Base-by-base conservation (phyloP, 164 flowering plant species). In the Umbilicus rupestris region DNA sequence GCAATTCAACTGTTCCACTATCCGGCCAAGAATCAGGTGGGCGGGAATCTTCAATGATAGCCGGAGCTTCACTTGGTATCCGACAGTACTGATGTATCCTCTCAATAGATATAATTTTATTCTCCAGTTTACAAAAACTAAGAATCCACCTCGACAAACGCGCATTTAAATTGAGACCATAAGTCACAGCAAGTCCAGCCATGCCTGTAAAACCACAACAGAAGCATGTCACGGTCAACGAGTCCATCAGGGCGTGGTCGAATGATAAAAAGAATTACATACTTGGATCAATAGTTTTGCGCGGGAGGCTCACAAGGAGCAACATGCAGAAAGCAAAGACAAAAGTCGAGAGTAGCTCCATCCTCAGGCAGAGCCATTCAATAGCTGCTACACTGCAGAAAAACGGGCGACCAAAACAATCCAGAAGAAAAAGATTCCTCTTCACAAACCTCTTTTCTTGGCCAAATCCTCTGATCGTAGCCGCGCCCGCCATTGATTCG, bases 101-200 rank as follows among this genome's bases (percentile, higher is more conserved):
- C 67, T 95, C 99, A 31, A 95, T 87, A 45, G 99, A 95, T 64
- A 95, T 92, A 73, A 95, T 95, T 72, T 93, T 93, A 77, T 91
- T 93, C 76, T 93, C 99, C 65, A 94, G 96, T 76, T 94, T 92
- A 80, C 99, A 94, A 74, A 94, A 92, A 79, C 97, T 92, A 45
- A 92, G 93, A 70, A 94, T 94, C 97, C 97, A 92, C 50, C 99
- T 78, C 33, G 99, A 92, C 62, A 92, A 72, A 17, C 97, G 96
- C 24, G 94, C 94, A 81, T 94, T 94, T 81, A 94, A 75, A 72
- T 94, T 91, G 68, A 94, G 89, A 66, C 97, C 99, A 76, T 89
- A 94, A 10, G 97, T 89, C 65, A 90, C 97, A 58, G 98, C 98
- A 76, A 93, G 92, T 41, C 98, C 98, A 16, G 98, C 98, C 94